These are phyloP conservation scores for Diplodia mutila DNA, from an alignment of 2,329 filamentous ascomycete genomes.

Conservation along the genomic window DNA sequence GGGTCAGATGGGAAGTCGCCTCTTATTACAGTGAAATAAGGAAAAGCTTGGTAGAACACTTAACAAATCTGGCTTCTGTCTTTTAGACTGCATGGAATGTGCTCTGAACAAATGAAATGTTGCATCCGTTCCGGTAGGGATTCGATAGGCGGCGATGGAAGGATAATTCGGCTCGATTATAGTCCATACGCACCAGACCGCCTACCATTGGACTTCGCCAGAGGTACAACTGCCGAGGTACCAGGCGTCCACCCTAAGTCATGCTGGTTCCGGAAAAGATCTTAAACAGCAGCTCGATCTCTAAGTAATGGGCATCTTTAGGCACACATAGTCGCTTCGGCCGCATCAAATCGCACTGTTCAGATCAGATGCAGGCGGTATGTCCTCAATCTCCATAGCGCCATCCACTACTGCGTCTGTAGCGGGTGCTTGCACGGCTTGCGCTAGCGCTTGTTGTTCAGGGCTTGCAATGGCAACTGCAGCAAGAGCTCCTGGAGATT, in stretches of 20 bases:
- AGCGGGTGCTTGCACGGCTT: conserved; percentile 11
- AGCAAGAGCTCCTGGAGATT: not conserved
- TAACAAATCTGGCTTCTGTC: not conserved
- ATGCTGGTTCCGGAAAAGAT: too few relatives aligned
- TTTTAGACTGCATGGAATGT: not conserved
- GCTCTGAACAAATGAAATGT: not conserved
- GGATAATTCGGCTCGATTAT: not conserved
- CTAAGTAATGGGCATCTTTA: too few relatives aligned
- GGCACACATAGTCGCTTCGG: not conserved
- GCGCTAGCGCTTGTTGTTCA: conserved; percentile 14
- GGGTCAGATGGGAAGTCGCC: not conserved
- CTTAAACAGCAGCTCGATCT: not conserved
- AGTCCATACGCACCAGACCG: not conserved
- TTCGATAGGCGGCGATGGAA: not conserved
- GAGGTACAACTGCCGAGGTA: too few relatives aligned
- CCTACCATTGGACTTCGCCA: too few relatives aligned
- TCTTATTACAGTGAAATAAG: not conserved
- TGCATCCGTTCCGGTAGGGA: not conserved
- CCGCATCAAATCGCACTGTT: not conserved
- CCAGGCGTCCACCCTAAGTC: too few relatives aligned
- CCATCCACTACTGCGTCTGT: conserved; percentile 11
- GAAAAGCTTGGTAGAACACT: not conserved
- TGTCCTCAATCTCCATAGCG: not conserved
- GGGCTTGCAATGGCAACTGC: not conserved
- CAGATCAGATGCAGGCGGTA: not conserved